phyloP scores from a whole-genome alignment of 768 basidiomycete genomes.

The Pleurotus tuoliensis region DNA sequence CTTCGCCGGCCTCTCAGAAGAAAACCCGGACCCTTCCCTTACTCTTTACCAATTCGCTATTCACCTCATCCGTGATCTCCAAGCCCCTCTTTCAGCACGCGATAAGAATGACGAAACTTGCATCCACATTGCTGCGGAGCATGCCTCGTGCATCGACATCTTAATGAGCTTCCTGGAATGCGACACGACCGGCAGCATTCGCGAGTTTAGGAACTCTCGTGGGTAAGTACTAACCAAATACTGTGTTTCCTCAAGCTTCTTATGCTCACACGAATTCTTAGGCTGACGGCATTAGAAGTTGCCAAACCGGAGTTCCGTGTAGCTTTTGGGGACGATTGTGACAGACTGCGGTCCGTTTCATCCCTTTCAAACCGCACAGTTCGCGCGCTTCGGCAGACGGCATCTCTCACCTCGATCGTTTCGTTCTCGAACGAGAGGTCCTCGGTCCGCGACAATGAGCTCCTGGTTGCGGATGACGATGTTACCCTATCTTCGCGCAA shows the following conservation, averaged over 20 bases:
- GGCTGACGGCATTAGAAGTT: conserved; percentile 65
- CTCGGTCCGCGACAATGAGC: conserved; percentile 8
- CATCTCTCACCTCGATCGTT: conserved; percentile 47
- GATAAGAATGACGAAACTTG: conserved; percentile 73
- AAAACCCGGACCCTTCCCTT: conserved; percentile 25
- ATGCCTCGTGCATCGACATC: conserved; percentile 61
- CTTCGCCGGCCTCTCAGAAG: conserved; percentile 27
- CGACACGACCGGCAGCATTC: conserved; percentile 51
- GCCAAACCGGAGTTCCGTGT: conserved; percentile 62
- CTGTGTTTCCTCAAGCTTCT: too few relatives aligned
- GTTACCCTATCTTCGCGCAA: conserved; percentile 38
- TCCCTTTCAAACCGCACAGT: conserved; percentile 55
- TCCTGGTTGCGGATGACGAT: conserved; percentile 40
- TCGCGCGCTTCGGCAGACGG: conserved; percentile 29
- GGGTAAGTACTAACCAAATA: conserved; percentile 44
- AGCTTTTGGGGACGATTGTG: conserved; percentile 53
- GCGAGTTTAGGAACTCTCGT: conserved; percentile 63
- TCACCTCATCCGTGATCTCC: conserved; percentile 68
- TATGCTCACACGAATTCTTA: conserved; percentile 20
- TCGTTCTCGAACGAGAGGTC: conserved; percentile 33
- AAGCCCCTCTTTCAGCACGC: conserved; percentile 61
- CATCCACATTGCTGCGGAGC: conserved; percentile 76
- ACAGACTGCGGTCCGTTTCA: conserved; percentile 45
- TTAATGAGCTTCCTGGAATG: conserved; percentile 62
- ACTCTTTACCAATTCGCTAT: conserved; percentile 54